Percentiles rank a stretch among this genome's conserved stretches.
Evolutionary conservation across 345 rosid genomes (phyloP).

Genomic region (Aurinia saxatilis): DNA sequence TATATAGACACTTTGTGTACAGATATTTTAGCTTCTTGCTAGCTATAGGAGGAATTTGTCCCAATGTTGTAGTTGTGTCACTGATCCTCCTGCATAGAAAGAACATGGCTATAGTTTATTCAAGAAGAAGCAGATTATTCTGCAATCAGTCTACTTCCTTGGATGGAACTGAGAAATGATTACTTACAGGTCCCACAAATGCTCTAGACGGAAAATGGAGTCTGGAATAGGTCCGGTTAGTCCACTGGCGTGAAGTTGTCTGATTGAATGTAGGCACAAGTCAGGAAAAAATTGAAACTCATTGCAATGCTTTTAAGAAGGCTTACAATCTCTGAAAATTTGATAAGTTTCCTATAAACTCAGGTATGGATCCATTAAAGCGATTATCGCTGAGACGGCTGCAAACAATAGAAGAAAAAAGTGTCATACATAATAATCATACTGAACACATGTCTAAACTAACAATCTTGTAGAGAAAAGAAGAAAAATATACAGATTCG

Average conservation of each 20-base stretch:
- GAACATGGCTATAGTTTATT: not conserved
- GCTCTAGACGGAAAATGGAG: slow-evolving; percentile 35
- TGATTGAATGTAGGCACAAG: slow-evolving; percentile 3
- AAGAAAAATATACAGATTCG: slow-evolving; percentile 27
- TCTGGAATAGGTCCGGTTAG: slow-evolving; percentile 39
- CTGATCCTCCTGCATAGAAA: slow-evolving; percentile 45
- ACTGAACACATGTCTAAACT: not conserved
- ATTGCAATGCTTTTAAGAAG: not conserved
- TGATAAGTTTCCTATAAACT: slow-evolving; percentile 51
- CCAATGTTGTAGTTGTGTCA: slow-evolving; percentile 28
- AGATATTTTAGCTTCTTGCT: slow-evolving; percentile 27
- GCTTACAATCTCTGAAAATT: slow-evolving; percentile 62
- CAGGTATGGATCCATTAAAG: slow-evolving; percentile 61
- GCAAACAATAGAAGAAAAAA: slow-evolving; percentile 14
- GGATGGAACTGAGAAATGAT: not conserved
- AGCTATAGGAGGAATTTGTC: slow-evolving; percentile 32
- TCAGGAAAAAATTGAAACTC: not conserved
- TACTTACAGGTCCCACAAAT: slow-evolving; percentile 37
- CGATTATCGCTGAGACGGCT: slow-evolving; percentile 73
- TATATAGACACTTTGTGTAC: slow-evolving; percentile 6
- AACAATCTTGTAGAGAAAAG: not conserved
- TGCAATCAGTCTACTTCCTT: not conserved
- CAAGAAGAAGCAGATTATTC: not conserved
- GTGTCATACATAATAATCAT: not conserved
- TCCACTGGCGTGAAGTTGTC: slow-evolving; percentile 55